phyloP scores from a whole-genome alignment of 768 basidiomycete genomes.

The Tulasnella sp. region DNA sequence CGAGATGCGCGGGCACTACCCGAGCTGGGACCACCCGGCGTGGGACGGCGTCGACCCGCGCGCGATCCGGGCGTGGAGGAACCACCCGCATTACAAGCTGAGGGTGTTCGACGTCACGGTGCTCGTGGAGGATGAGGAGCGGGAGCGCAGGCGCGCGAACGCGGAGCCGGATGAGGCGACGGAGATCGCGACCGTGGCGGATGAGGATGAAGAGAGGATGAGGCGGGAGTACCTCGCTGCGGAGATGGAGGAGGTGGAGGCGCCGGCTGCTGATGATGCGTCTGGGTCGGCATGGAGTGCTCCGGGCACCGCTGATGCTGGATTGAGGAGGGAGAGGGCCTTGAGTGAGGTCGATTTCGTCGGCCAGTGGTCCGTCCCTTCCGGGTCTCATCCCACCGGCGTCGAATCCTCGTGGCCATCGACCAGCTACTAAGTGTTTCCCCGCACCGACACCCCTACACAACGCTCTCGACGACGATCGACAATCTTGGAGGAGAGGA shows the following conservation, averaged over 20 bases:
- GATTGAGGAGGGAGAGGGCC: neutral
- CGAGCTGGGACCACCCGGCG: neutral
- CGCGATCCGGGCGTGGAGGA: neutral
- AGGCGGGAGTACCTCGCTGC: neutral
- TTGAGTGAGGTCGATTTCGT: neutral
- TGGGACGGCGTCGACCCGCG: neutral
- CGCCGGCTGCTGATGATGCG: neutral
- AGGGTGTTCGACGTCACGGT: neutral
- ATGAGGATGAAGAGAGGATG: neutral
- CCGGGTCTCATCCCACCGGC: neutral
- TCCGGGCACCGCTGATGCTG: neutral
- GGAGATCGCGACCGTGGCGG: neutral
- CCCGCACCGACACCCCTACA: neutral
- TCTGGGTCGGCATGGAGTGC: neutral
- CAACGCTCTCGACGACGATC: neutral
- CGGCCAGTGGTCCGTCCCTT: neutral
- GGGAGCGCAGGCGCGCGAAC: neutral
- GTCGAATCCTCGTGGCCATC: neutral
- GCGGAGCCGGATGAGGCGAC: neutral
- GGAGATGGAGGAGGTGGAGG: neutral
- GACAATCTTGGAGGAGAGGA: neutral
- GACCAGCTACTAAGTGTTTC: neutral
- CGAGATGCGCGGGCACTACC: neutral
- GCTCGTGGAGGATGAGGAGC: neutral
- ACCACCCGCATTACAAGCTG: neutral